Evolutionary conservation across 129 eudicot species (phyloP), one percentile per base, ranked within the genome.

Genomic region (Scalesia atractyloides): DNA sequence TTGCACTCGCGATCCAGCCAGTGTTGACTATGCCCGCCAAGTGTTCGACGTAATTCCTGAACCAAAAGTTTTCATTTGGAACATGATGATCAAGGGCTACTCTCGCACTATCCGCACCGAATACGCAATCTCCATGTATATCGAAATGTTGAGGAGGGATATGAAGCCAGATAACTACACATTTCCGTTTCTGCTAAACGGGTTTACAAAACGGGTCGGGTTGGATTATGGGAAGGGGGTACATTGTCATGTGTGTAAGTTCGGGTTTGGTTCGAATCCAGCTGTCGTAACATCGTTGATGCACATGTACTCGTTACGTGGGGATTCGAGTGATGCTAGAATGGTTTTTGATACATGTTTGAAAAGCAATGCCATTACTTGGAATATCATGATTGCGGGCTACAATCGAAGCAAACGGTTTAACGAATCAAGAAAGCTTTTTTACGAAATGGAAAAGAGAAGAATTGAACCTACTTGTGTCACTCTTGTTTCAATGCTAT

Each of bases 331-430:
- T 64, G 69, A 52, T 46, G 83, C 91, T 58, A 78, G 80, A 60
- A 70, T 58, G 68, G 68, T 80, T 49, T 86, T 86, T 36, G 81
- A 86, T 58, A 19, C 54, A 53, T 77, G 80, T 49, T 73, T 48
- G 12, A 71, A 83, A 75, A 47, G 19, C 34, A 83, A 80, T 36
- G 80, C 56, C 18, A 61, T 83, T 53, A 5, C 68, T 67, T 86
- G 87, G 91, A 83, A 86, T 65, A 53, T 58, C 20, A 82, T 86
- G 85, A 86, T 86, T 51, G 76, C 87, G 4, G 81, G 85, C 16
- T 82, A 82, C 73, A 83, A 83, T 48, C 51, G 78, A 75, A 66
- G 72, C 71, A 86, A 74, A 65, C 50, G 17, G 17, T 83, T 77
- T 52, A 22, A 57, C 24, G 82, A 77, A 81, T 80, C 87, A 17